These are phyloP conservation scores for Stephania yunnanensis DNA, from an alignment of 164 flowering plant species.

Conservation along the genomic window DNA sequence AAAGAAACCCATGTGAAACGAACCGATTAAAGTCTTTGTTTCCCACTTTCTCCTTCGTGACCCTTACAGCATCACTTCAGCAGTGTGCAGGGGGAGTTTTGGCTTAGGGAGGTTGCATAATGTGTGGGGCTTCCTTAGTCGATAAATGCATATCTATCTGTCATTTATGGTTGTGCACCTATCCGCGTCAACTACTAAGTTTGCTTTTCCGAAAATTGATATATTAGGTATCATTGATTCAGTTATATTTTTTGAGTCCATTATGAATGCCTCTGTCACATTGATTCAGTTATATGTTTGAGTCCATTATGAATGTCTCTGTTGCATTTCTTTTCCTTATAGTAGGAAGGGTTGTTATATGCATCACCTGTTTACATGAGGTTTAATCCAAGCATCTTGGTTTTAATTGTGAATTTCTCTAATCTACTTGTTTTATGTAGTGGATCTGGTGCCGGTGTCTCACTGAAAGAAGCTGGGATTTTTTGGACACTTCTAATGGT, in stretches of 20 bases:
- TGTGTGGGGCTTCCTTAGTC: background rate
- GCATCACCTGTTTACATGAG: background rate
- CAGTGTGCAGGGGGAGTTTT: slow-evolving; percentile 1
- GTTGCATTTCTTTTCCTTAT: no score
- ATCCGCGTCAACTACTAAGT: background rate
- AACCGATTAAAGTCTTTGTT: background rate
- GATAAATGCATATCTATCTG: background rate
- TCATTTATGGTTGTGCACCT: background rate
- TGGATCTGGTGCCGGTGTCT: slow-evolving; percentile 79
- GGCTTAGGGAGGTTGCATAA: background rate
- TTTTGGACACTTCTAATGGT: slow-evolving; percentile 93
- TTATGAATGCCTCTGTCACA: background rate
- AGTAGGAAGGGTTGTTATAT: background rate
- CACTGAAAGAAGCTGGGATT: slow-evolving; percentile 68
- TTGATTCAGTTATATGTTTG: background rate
- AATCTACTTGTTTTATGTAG: slow-evolving; percentile 36
- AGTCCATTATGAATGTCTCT: background rate
- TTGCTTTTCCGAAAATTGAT: background rate
- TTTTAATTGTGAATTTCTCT: background rate
- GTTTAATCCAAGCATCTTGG: background rate
- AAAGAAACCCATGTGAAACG: background rate
- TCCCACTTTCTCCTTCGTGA: background rate
- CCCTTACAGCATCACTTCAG: background rate
- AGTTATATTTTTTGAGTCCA: background rate
- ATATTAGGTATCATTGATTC: background rate